Evolutionary conservation across 805 yeast genomes (phyloP).

Genomic region (Saccharomycopsis lassenensis): DNA sequence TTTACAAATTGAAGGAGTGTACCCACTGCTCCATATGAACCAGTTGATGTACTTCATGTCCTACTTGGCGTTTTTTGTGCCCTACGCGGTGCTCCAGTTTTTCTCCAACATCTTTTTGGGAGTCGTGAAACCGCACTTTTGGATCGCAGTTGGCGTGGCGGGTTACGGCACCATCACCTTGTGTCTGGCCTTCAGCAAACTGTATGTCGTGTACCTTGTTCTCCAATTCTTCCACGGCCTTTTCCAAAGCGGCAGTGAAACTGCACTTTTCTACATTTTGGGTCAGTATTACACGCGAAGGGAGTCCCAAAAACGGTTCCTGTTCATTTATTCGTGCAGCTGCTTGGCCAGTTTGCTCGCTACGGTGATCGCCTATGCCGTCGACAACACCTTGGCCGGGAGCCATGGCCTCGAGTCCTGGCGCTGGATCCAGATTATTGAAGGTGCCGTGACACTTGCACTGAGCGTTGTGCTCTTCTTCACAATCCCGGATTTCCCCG

Average conservation of each 20-base stretch:
- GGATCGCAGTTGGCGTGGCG: conserved; percentile 50
- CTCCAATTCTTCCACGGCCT: conserved; percentile 58
- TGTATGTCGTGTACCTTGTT: conserved; percentile 45
- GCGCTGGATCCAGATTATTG: conserved; percentile 43
- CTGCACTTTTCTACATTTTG: conserved; percentile 61
- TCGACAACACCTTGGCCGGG: conserved; percentile 37
- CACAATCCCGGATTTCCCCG: conserved; percentile 64
- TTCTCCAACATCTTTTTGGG: conserved; percentile 53
- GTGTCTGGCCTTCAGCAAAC: conserved; percentile 53
- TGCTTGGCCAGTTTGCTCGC: conserved; percentile 71
- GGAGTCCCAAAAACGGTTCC: conserved; percentile 60
- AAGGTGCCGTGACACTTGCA: conserved; percentile 30
- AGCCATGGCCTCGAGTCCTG: conserved; percentile 37
- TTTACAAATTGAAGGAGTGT: conserved; percentile 65
- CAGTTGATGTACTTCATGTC: conserved; percentile 54
- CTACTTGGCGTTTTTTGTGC: conserved; percentile 60
- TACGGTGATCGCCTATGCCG: conserved; percentile 59
- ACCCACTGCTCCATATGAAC: conserved; percentile 37
- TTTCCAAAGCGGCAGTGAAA: conserved; percentile 64
- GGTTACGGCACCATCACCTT: conserved; percentile 54
- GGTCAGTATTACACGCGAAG: conserved; percentile 52
- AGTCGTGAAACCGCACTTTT: conserved; percentile 48
- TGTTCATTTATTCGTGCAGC: conserved; percentile 54
- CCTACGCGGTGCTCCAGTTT: conserved; percentile 54
- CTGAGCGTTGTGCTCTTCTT: conserved; percentile 29